phyloP scores from a whole-genome alignment of 75 land plant genomes.

The Sequoia sempervirens region DNA sequence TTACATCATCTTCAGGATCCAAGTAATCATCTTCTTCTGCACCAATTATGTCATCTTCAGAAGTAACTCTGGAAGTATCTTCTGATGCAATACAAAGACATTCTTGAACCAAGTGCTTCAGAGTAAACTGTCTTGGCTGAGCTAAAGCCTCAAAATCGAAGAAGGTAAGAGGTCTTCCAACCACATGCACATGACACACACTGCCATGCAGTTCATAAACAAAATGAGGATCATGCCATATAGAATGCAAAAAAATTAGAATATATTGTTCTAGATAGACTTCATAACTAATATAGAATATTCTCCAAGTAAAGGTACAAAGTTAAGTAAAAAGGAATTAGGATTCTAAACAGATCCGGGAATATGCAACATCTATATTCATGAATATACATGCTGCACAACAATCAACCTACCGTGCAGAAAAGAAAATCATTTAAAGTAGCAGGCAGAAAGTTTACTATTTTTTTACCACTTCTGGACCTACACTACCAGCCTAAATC shows the following conservation, averaged over 20 bases:
- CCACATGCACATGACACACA: conserved; percentile 8
- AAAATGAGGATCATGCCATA: neutral
- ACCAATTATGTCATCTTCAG: neutral
- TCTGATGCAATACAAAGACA: neutral
- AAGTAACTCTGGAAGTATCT: neutral
- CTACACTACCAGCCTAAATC: neutral
- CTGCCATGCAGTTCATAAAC: conserved; percentile 1
- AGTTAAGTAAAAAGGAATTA: neutral
- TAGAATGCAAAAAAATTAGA: neutral
- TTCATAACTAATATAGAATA: neutral
- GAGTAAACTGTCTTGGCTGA: neutral
- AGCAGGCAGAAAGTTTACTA: neutral
- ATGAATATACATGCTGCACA: neutral
- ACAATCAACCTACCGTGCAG: neutral
- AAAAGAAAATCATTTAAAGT: neutral
- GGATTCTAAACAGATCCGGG: neutral
- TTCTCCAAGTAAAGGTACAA: neutral
- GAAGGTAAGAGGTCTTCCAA: conserved; percentile 8
- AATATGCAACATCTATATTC: neutral
- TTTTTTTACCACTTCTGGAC: neutral
- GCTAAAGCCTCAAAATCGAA: neutral
- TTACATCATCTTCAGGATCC: neutral
- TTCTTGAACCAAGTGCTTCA: neutral
- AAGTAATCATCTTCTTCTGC: too few species aligned
- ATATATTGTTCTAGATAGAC: neutral